Evolutionary conservation across 1,284 basidiomycete species (phyloP), one percentile per base, ranked within the genome.

Genomic region (Psilocybe mexicana): DNA sequence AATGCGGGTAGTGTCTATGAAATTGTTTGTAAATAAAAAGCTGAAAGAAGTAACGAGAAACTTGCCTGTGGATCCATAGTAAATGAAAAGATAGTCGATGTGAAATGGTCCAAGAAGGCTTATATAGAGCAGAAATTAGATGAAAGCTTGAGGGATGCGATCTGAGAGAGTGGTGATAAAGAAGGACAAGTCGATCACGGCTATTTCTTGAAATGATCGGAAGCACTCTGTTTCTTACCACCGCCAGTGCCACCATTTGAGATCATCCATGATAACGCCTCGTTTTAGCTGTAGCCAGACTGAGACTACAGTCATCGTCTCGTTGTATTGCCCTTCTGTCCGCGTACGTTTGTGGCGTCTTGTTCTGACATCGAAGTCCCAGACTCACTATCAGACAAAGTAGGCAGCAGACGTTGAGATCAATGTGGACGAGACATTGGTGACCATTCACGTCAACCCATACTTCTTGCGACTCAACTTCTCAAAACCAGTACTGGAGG

Each of bases 381-480:
- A 59, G 51, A 40, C 53, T 64, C 54, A 61, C 48, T 56, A 50
- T 61, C 48, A 62, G 53, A 66, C 64, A 73, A 72, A 72, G 66
- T 72, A 92, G 90, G 88, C 90, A 25, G 82, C 87, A 46, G 91
- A 93, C 60, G 82, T 87, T 38, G 91, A 93, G 69, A 86, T 92
- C 61, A 78, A 88, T 63, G 84, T 92, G 57, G 87, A 91, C 63
- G 84, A 83, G 57, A 82, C 82, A 36, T 72, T 88, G 45, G 79
- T 93, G 69, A 84, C 84, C n/a, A 73, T 91, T 43, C 85, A 93
- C 67, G 81, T 92, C 68, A 88, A 87, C 60, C 90, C 90, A 3
- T 93, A 93, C 68, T 93, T 88, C 66, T 78, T 93, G 55, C 86
- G 90, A 2, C 78, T 93, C 59, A 85, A 84, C 66, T 90, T 93